These are phyloP conservation scores for Erythrobasidium hasegawianum DNA, from an alignment of 1,284 basidiomycete species.

Conservation along the genomic window DNA sequence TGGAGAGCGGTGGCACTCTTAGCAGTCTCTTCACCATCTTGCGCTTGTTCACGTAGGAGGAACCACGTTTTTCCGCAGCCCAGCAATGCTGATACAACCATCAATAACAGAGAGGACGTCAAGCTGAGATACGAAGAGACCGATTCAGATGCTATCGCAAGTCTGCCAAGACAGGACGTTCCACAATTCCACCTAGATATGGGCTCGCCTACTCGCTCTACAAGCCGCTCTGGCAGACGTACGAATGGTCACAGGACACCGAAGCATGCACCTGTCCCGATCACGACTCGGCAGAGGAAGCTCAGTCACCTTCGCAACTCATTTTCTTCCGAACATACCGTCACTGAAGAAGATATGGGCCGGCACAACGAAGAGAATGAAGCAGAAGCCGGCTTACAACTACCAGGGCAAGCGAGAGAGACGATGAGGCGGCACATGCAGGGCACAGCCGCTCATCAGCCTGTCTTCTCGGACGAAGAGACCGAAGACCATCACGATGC, in stretches of 20 bases:
- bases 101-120: conserved; percentile 66
- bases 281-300: conserved; percentile 2
- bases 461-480: conserved; percentile 17
- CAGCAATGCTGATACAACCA: background rate
- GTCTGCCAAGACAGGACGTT: conserved; percentile 1
- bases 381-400: background rate
- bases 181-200: conserved; percentile 25
- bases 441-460: background rate
- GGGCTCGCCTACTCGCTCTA: background rate
- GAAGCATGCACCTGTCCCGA: background rate
- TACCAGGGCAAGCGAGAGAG: background rate
- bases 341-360: background rate
- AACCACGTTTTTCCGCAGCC: no score
- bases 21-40: conserved; percentile 96
- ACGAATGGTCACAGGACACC: background rate
- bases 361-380: background rate
- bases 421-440: conserved; percentile 1
- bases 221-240: background rate
- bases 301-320: conserved; percentile 26
- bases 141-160: conserved; percentile 44
- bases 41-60: conserved; percentile 80
- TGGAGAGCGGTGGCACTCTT: conserved; percentile 87
- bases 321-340: conserved; percentile 22
- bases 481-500: background rate
- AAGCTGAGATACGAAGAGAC: conserved; percentile 75